Conservation (phyloP, 2,329 filamentous ascomycete species). For the Sporothrix inflata region DNA sequence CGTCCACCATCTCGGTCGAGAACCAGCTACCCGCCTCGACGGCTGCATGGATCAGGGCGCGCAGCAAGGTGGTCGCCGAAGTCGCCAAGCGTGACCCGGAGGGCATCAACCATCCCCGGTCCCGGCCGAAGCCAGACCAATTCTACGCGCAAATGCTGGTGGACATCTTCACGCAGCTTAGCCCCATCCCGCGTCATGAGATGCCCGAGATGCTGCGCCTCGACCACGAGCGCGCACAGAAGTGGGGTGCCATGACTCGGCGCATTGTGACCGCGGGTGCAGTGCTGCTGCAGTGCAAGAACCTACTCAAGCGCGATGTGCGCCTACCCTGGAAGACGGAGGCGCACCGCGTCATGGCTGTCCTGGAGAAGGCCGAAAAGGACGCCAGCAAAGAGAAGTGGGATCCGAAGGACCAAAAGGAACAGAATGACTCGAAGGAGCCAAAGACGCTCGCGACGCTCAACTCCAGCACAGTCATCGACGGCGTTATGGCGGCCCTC, state of each 20-base stretch:
- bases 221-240: conserved; percentile 65
- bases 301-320: conserved; percentile 78
- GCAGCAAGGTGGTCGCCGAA: conserved; percentile 67
- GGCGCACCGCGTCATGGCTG: conserved; percentile 69
- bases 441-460: not conserved
- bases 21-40: conserved; percentile 59
- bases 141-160: conserved; percentile 77
- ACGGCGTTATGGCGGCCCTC: conserved; percentile 65
- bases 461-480: conserved; percentile 49
- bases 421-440: conserved; percentile 28
- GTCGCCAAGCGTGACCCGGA: conserved; percentile 70
- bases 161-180: conserved; percentile 71
- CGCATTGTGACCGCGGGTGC: conserved; percentile 74
- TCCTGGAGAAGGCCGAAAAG: conserved; percentile 59
- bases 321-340: conserved; percentile 77
- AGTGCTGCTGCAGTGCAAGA: conserved; percentile 79
- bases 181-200: conserved; percentile 51
- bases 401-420: conserved; percentile 31
- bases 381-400: conserved; percentile 42
- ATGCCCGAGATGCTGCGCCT: conserved; percentile 76
- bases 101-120: conserved; percentile 62
- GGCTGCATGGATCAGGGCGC: conserved; percentile 67
- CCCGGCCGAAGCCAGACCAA: conserved; percentile 67
- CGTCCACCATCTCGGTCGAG: conserved; percentile 44
- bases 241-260: conserved; percentile 59